Base-by-base conservation (phyloP, 169 alveolate species). In the Cytauxzoon felis region DNA sequence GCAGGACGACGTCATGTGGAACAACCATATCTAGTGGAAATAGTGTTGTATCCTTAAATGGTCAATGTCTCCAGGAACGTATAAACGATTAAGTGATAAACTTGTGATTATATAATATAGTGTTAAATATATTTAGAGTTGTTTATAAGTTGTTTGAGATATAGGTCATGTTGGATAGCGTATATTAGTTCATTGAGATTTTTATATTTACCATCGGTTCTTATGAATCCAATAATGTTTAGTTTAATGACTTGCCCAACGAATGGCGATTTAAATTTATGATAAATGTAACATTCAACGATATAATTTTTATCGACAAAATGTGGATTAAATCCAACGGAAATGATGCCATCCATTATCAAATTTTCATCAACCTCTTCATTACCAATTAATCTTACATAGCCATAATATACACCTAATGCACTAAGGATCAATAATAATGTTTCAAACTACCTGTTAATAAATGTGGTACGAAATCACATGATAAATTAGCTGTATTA, bases 241-340 rank as follows among this genome's bases (percentile, higher is more conserved):
- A 73, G 29, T 13, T 33, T 18, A 7, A 73, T 3, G 16, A 8
- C 26, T 65, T 63, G 71, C 0, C 80, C 84, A 47, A 73, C 32
- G 4, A 73, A 38, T 18, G 72, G 9, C 13, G 24, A 5, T 29
- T 48, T 26, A 56, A 73, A 73, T n/a, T 43, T 26, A 21, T 65
- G 78, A 50, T 73, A 64, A 13, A 73, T 33, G 69, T 73, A 73
- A 30, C 80, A 56, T 40, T 73, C 84, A 23, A 73, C 47, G 16
- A 72, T 57, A 33, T 64, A 63, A 18, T 26, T 19, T 7, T 43
- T 67, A 69, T 63, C 75, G 32, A 38, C 65, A 24, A 73, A 73
- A 16, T 73, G 84, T 3, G 79, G 78, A 40, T 73, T 73, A 49
- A 63, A 73, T 11, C 84, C 84, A 3, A 73, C 51, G 9, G 80